phyloP scores from a whole-genome alignment of 2,329 filamentous ascomycete genomes.

The Stemphylium lycopersici region DNA sequence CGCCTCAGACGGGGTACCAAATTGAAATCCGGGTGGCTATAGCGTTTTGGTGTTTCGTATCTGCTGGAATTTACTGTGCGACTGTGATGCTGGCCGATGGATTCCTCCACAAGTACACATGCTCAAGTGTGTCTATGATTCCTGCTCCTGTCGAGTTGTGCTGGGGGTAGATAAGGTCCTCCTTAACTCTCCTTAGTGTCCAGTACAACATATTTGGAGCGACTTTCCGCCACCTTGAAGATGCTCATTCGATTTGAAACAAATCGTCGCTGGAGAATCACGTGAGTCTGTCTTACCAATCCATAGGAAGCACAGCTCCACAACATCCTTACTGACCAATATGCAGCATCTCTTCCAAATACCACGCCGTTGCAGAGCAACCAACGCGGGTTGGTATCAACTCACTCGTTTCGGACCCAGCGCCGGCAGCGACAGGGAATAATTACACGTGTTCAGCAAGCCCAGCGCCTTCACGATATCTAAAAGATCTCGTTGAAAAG shows the following conservation, averaged over 20 bases:
- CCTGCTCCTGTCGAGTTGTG: not conserved
- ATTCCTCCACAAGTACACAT: conserved; percentile 3
- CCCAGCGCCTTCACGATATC: not conserved
- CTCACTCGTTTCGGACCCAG: not conserved
- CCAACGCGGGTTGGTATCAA: not conserved
- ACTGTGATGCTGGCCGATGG: not conserved
- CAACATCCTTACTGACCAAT: conserved; percentile 1
- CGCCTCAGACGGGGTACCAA: not conserved
- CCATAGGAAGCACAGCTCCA: not conserved
- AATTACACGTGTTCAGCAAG: not conserved
- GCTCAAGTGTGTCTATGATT: not conserved
- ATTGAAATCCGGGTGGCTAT: not conserved
- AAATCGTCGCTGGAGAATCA: conserved; percentile 9
- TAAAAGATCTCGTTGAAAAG: not conserved
- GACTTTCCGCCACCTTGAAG: conserved; percentile 4
- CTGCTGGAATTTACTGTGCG: not conserved
- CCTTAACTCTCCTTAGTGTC: not conserved
- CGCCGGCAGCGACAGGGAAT: not conserved
- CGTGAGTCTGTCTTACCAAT: conserved; percentile 13
- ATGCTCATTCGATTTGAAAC: conserved; percentile 18
- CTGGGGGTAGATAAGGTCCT: conserved; percentile 19
- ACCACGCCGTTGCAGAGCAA: not conserved
- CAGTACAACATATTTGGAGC: conserved; percentile 9
- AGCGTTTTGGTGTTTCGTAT: not conserved
- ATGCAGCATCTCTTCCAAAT: not conserved